Evolutionary conservation across 371 early-diverging fungal species (phyloP), one percentile per base, ranked within the genome.

Genomic region (Nematocida homosporus): DNA sequence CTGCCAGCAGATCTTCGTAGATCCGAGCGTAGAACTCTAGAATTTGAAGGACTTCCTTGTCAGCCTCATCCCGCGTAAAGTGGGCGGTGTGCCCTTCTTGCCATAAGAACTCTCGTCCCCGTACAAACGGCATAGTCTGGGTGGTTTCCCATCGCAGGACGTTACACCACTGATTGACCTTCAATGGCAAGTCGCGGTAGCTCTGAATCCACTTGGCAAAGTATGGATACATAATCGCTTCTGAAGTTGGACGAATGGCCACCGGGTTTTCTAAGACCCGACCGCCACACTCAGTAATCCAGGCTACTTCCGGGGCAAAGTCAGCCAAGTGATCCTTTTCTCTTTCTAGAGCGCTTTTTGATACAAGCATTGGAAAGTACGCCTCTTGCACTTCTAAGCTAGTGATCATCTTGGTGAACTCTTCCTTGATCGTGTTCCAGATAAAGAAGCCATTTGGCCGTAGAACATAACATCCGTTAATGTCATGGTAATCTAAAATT

Each of bases 121-220:
- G 88, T 69, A 99, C 86, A 88, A 99, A 97, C 56, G 97, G 97
- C 84, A 94, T 79, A 92, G 97, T 95, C 83, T 95, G 90, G 87
- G 96, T 97, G 86, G 97, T 94, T 87, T 99, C 99, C 99, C 99
- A 99, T 78, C 99, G 89, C 47, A 99, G 93, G 65, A 97, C 96
- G 81, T 92, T 94, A 87, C 95, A 95, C 99, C 98, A 99, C 86
- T 99, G 99, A 87, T 99, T 99, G 65, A 97, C 82, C 79, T 93
- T 89, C 61, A 97, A 86, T 42, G 99, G 99, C 56, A 99, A 88
- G 85, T 99, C 98, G 81, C 97, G 91, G 85, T 97, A 92, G 79
- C 91, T 92, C 59, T 90, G 90, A 68, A 99, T 89, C 99, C 98
- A 99, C 81, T 94, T 93, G 67, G 95, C 88, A 83, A 92, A 97